Evolutionary conservation across 2,329 filamentous ascomycete genomes (phyloP).

Genomic region (Aspergillus oerlinghausenensis): DNA sequence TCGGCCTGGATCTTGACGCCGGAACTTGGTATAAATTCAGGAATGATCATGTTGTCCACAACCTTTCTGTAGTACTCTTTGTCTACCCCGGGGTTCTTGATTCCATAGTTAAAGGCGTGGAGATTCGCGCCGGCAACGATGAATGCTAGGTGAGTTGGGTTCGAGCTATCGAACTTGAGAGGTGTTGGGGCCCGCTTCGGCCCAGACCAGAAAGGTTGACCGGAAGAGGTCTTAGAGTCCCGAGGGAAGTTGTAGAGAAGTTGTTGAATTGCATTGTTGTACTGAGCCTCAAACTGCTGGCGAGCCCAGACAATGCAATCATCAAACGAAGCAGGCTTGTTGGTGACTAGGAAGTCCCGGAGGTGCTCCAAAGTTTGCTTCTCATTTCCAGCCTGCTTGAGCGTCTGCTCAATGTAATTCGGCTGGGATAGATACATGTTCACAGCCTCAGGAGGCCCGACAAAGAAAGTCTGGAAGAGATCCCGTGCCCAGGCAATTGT

Average conservation of each 20-base stretch:
- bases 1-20: slow-evolving; percentile 95
- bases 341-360: slow-evolving; percentile 82
- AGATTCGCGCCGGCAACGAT: slow-evolving; percentile 84
- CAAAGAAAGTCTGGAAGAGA: slow-evolving; percentile 89
- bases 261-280: slow-evolving; percentile 94
- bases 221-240: slow-evolving; percentile 80
- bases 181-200: slow-evolving; percentile 94
- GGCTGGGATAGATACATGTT: slow-evolving; percentile 91
- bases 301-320: slow-evolving; percentile 97
- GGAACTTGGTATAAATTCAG: slow-evolving; percentile 86
- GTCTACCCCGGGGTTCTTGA: slow-evolving; percentile 73
- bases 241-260: slow-evolving; percentile 96
- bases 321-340: slow-evolving; percentile 87
- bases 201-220: slow-evolving; percentile 94
- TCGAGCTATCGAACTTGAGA: slow-evolving; percentile 79
- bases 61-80: slow-evolving; percentile 72
- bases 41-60: slow-evolving; percentile 87
- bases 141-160: slow-evolving; percentile 83
- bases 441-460: slow-evolving; percentile 87
- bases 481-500: slow-evolving; percentile 98
- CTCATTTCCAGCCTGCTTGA: slow-evolving; percentile 93
- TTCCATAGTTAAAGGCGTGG: slow-evolving; percentile 96
- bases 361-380: slow-evolving; percentile 89
- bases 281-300: slow-evolving; percentile 90
- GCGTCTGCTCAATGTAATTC: slow-evolving; percentile 77